Evolutionary conservation across 2,329 filamentous ascomycete species (phyloP).

Genomic region (Alternaria triticina): DNA sequence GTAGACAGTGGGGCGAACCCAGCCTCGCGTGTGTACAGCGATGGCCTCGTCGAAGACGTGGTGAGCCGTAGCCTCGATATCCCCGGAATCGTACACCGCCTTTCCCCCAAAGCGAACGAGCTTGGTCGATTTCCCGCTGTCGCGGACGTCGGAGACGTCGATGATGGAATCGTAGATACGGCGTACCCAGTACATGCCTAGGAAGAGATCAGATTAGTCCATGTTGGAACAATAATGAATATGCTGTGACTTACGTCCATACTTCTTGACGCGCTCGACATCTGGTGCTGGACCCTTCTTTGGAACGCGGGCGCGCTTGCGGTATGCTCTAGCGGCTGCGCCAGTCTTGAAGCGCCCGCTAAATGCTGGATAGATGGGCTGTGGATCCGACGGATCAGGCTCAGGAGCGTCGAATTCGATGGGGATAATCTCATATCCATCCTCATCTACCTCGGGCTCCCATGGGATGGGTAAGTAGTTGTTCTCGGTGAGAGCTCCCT

Average conservation of each 20-base stretch:
- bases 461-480: constrained; percentile 2
- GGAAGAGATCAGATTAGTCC: background rate
- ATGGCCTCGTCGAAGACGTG: constrained; percentile 36
- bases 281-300: constrained; percentile 22
- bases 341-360: constrained; percentile 22
- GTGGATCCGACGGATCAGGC: background rate
- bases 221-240: background rate
- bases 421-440: background rate
- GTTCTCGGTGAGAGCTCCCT: background rate
- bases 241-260: constrained; percentile 22
- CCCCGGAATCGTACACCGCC: constrained; percentile 13
- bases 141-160: constrained; percentile 23
- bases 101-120: constrained; percentile 22
- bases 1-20: constrained; percentile 24
- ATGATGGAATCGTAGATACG: constrained; percentile 41
- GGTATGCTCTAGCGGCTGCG: constrained; percentile 24
- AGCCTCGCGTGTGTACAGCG: constrained; percentile 36
- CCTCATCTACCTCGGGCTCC: background rate
- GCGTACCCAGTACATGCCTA: constrained; percentile 38
- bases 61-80: constrained; percentile 40
- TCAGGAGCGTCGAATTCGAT: background rate
- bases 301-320: constrained; percentile 18
- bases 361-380: constrained; percentile 23
- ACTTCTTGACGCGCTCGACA: constrained; percentile 26
- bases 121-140: constrained; percentile 22